phyloP scores from a whole-genome alignment of 768 basidiomycete species.

The Tricholoma sp. region DNA sequence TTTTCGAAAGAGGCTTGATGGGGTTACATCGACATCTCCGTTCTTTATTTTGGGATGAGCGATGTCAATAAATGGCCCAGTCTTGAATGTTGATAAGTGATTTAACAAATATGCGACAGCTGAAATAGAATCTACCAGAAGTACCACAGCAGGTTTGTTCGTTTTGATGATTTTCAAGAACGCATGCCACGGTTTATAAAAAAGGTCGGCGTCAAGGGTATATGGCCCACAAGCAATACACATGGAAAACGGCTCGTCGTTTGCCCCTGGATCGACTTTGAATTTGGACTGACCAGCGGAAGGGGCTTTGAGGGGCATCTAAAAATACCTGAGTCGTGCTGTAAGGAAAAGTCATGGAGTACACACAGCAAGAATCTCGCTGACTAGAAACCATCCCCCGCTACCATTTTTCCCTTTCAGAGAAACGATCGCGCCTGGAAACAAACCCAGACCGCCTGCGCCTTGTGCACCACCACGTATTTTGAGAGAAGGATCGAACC shows the following conservation, averaged over 20 bases:
- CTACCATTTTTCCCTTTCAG: conserved; percentile 89
- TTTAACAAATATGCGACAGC: not conserved
- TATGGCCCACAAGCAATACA: conserved; percentile 83
- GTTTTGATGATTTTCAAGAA: conserved; percentile 58
- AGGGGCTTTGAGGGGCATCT: conserved; percentile 55
- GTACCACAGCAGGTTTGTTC: conserved; percentile 67
- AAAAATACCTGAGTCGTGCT: not conserved
- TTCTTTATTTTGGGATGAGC: conserved; percentile 67
- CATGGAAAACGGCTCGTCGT: conserved; percentile 53
- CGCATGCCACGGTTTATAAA: conserved; percentile 64
- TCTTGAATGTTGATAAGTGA: conserved; percentile 34
- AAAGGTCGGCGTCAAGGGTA: conserved; percentile 72
- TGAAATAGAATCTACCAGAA: conserved; percentile 51
- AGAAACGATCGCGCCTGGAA: conserved; percentile 85
- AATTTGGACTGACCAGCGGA: conserved; percentile 27
- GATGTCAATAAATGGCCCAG: conserved; percentile 88
- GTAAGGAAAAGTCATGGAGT: not conserved
- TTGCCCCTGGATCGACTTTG: conserved; percentile 34
- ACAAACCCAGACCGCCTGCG: conserved; percentile 65
- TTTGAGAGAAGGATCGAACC: conserved; percentile 61
- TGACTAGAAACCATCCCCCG: conserved; percentile 79
- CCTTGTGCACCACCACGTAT: conserved; percentile 63
- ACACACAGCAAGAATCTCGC: conserved; percentile 77
- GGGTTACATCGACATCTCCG: conserved; percentile 68
- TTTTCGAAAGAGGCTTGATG: conserved; percentile 61